These are phyloP conservation scores for Kuraishia floccosa DNA, from an alignment of 805 yeast species.

Conservation along the genomic window DNA sequence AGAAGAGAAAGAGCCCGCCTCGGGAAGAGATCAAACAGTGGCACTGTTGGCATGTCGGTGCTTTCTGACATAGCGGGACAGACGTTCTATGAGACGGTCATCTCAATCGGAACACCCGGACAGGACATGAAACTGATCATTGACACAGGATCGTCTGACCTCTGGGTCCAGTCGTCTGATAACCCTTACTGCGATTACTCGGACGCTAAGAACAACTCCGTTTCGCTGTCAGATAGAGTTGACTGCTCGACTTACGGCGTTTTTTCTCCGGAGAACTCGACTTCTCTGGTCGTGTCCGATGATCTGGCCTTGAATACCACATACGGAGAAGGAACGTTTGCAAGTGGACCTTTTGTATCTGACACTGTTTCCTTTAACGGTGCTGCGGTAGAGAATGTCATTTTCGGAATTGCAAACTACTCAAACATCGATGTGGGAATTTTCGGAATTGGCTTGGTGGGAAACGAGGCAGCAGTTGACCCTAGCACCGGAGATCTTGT, in stretches of 20 bases:
- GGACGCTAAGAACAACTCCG: not conserved
- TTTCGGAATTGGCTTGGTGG: constrained; percentile 60
- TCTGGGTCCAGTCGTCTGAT: constrained; percentile 45
- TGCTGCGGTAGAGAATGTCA: constrained; percentile 28
- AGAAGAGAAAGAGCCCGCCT: too few species aligned
- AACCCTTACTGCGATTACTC: constrained; percentile 30
- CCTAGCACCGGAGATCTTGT: too few species aligned
- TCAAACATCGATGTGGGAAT: constrained; percentile 55
- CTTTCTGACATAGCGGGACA: too few species aligned
- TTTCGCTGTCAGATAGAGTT: constrained; percentile 4
- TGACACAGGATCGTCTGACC: constrained; percentile 74
- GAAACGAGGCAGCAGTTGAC: constrained; percentile 52
- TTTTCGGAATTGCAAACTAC: constrained; percentile 55
- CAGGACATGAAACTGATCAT: constrained; percentile 42
- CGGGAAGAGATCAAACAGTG: too few species aligned
- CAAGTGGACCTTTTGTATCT: constrained; percentile 45
- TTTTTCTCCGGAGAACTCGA: constrained; percentile 27
- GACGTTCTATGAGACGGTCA: constrained; percentile 32
- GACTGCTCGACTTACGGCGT: constrained; percentile 37
- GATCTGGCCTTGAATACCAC: constrained; percentile 26
- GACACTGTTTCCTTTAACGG: constrained; percentile 44
- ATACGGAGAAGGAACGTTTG: constrained; percentile 38
- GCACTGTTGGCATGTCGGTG: too few species aligned
- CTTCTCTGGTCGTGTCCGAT: constrained; percentile 23
- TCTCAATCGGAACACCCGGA: constrained; percentile 44